A percentile compares a stretch with the other conserved stretches of the same genome.
These are phyloP conservation scores for Botryobasidium botryosum DNA, from an alignment of 768 basidiomycete species.

Conservation along the genomic window DNA sequence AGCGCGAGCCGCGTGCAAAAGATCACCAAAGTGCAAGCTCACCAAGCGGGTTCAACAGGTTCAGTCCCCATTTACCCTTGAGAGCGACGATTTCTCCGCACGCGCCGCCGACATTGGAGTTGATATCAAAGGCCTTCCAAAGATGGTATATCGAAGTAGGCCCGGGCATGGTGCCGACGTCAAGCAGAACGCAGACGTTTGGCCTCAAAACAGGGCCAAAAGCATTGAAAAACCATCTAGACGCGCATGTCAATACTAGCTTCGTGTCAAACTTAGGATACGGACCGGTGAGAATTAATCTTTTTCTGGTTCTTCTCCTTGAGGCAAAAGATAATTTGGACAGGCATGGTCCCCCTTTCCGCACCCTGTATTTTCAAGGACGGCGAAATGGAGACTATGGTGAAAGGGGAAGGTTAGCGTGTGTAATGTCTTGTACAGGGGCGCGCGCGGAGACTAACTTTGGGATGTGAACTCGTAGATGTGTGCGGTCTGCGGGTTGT, in stretches of 20 bases:
- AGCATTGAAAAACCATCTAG: slow-evolving; percentile 78
- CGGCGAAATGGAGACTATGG: slow-evolving; percentile 70
- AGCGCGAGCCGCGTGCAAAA: neutral
- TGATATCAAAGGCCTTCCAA: slow-evolving; percentile 91
- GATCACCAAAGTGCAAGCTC: neutral
- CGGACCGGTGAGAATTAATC: slow-evolving; percentile 62
- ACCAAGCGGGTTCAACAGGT: slow-evolving; percentile 56
- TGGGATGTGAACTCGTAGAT: slow-evolving; percentile 93
- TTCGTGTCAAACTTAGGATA: neutral
- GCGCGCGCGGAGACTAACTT: slow-evolving; percentile 30
- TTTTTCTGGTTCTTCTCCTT: slow-evolving; percentile 93
- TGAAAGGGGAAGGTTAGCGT: slow-evolving; percentile 3
- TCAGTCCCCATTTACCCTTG: slow-evolving; percentile 66
- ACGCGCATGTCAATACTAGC: neutral
- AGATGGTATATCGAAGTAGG: slow-evolving; percentile 80
- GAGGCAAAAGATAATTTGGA: slow-evolving; percentile 84
- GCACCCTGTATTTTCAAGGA: slow-evolving; percentile 67
- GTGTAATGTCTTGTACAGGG: neutral
- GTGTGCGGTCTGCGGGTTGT: slow-evolving; percentile 37
- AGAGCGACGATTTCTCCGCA: slow-evolving; percentile 93
- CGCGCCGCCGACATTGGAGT: slow-evolving; percentile 79
- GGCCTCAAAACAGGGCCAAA: slow-evolving; percentile 66
- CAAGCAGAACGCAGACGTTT: slow-evolving; percentile 83
- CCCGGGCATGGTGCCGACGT: slow-evolving; percentile 75
- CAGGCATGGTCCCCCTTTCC: slow-evolving; percentile 67